Evolutionary conservation across 176 grass and related monocot genomes (phyloP).

Genomic region (Eleusine indica): DNA sequence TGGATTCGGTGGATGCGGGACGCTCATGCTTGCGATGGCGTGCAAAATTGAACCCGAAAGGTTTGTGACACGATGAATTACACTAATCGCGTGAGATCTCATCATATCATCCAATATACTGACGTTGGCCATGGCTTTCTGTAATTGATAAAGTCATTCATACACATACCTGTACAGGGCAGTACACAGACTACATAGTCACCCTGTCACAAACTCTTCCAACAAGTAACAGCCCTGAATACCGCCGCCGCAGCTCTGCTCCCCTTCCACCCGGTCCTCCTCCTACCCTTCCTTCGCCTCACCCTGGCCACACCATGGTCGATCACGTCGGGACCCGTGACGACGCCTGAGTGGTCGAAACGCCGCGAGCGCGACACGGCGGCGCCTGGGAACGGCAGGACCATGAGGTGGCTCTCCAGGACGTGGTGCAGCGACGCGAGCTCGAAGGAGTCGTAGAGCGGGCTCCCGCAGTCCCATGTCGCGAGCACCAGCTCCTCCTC

Average conservation of each 20-base stretch:
- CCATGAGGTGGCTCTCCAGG: constrained; percentile 55
- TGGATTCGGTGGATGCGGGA: too few relatives aligned
- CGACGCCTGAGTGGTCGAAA: not conserved
- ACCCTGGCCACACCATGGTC: not conserved
- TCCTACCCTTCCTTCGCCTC: not conserved
- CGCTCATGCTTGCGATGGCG: too few relatives aligned
- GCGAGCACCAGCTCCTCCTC: constrained; percentile 12
- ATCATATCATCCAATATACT: not conserved
- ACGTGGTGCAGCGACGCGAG: constrained; percentile 51
- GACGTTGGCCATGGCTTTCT: not conserved
- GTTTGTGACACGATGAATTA: not conserved
- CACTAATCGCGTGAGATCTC: too few relatives aligned
- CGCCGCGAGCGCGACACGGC: not conserved
- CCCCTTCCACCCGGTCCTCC: not conserved
- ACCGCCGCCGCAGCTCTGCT: constrained; percentile 1
- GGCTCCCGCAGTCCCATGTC: constrained; percentile 72
- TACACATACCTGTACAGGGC: not conserved
- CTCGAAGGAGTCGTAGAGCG: constrained; percentile 76
- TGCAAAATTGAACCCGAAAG: not conserved
- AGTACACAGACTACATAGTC: not conserved
- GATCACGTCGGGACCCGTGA: not conserved
- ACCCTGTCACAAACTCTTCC: not conserved
- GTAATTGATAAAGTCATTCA: not conserved
- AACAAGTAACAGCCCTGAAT: constrained; percentile 11
- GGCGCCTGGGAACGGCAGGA: constrained; percentile 37